These are phyloP conservation scores for Bipolaris gigantea DNA, from an alignment of 2,329 filamentous ascomycete genomes.

Conservation along the genomic window DNA sequence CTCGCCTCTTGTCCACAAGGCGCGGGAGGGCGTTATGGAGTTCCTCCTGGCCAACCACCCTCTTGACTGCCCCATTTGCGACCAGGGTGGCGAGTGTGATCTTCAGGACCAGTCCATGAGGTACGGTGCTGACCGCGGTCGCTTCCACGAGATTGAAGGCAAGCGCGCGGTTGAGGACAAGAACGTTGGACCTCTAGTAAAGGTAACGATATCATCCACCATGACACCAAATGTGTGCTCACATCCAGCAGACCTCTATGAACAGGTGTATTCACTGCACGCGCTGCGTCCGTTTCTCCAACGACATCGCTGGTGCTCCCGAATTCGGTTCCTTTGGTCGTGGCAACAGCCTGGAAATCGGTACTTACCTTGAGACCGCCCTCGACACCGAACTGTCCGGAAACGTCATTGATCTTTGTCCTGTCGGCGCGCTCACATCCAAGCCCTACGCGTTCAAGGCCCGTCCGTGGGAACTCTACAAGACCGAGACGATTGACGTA, in stretches of 20 bases:
- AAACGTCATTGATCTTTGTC: slow-evolving; percentile 97
- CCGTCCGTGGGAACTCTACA: slow-evolving; percentile 94
- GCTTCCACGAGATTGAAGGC: slow-evolving; percentile 93
- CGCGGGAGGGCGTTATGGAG: slow-evolving; percentile 98
- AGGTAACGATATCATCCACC: slow-evolving; percentile 50
- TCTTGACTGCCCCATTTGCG: slow-evolving; percentile 94
- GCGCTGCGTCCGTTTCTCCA: slow-evolving; percentile 94
- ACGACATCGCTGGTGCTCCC: slow-evolving; percentile 93
- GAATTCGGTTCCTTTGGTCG: slow-evolving; percentile 93
- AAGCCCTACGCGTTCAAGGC: slow-evolving; percentile 98
- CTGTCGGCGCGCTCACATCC: slow-evolving; percentile 91
- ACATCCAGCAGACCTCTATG: slow-evolving; percentile 76
- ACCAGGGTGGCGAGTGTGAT: slow-evolving; percentile 98
- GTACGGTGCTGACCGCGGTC: slow-evolving; percentile 92
- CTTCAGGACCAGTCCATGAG: slow-evolving; percentile 99
- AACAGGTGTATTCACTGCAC: slow-evolving; percentile 99
- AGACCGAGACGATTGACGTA: slow-evolving; percentile 94
- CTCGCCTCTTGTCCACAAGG: slow-evolving; percentile 94
- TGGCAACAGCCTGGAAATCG: slow-evolving; percentile 97
- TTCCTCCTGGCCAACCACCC: slow-evolving; percentile 96
- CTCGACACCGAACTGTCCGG: slow-evolving; percentile 93
- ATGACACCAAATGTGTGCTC: slow-evolving; percentile 20
- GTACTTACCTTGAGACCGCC: slow-evolving; percentile 93
- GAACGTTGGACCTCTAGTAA: slow-evolving; percentile 96
- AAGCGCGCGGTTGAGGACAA: slow-evolving; percentile 99